Evolutionary conservation across 2,329 filamentous ascomycete genomes (phyloP).

Genomic region (Fusarium mundagurra): DNA sequence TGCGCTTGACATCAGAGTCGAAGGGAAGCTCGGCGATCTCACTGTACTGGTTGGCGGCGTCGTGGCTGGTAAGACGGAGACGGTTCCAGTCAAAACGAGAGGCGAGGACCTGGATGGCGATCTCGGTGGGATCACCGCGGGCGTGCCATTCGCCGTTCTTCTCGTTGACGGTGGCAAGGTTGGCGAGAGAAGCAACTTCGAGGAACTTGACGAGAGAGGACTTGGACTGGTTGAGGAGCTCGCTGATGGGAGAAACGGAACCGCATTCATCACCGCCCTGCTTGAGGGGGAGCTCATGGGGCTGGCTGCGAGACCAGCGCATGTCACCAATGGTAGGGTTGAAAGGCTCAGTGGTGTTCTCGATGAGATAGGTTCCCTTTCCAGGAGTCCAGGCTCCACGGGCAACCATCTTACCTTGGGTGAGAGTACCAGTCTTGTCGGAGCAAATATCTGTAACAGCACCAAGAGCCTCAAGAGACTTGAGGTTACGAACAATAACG

Average conservation of each 20-base stretch:
- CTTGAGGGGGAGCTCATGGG: constrained; percentile 53
- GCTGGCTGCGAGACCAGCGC: constrained; percentile 50
- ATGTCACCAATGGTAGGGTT: constrained; percentile 65
- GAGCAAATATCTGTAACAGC: constrained; percentile 67
- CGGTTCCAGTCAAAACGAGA: constrained; percentile 72
- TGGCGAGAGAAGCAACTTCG: constrained; percentile 66
- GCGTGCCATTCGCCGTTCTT: constrained; percentile 64
- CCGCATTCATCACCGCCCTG: constrained; percentile 42
- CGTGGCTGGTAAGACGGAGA: constrained; percentile 57
- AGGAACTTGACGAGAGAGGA: constrained; percentile 62
- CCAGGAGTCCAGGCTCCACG: constrained; percentile 68
- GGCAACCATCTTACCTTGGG: constrained; percentile 72
- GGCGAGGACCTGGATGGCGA: constrained; percentile 77
- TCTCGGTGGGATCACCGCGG: constrained; percentile 74
- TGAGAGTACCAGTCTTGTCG: constrained; percentile 69
- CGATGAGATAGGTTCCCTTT: constrained; percentile 66
- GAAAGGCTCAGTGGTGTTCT: constrained; percentile 63
- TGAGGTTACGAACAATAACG: constrained; percentile 63
- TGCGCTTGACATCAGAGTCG: constrained; percentile 77
- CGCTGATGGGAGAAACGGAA: constrained; percentile 37
- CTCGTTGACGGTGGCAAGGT: constrained; percentile 60
- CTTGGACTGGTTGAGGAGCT: constrained; percentile 55
- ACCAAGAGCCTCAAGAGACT: constrained; percentile 67
- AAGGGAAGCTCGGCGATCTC: constrained; percentile 75
- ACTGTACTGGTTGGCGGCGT: constrained; percentile 59